Conservation (phyloP, 495 filamentous ascomycete genomes). For the Daldinia vernicosa region DNA sequence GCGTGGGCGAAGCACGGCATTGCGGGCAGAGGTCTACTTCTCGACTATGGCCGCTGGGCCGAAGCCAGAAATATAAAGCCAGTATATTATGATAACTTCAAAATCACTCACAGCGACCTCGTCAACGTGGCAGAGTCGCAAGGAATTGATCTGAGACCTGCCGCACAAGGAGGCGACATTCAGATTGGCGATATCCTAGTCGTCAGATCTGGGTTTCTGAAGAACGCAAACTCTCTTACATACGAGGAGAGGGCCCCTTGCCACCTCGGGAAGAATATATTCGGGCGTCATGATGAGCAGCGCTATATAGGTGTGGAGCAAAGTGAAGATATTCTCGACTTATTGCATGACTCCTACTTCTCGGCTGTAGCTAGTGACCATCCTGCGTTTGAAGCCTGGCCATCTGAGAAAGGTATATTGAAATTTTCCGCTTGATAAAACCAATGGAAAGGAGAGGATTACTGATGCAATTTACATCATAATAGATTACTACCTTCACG, state of each 20-base stretch:
- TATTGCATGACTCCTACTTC: slow-evolving; percentile 74
- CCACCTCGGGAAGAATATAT: slow-evolving; percentile 36
- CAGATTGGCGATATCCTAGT: slow-evolving; percentile 69
- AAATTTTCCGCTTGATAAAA: slow-evolving; percentile 62
- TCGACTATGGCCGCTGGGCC: slow-evolving; percentile 50
- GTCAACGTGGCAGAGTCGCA: slow-evolving; percentile 25
- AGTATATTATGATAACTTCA: slow-evolving; percentile 53
- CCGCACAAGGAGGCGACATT: slow-evolving; percentile 68
- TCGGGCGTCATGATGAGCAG: slow-evolving; percentile 54
- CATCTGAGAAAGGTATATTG: slow-evolving; percentile 58
- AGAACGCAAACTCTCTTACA: slow-evolving; percentile 53
- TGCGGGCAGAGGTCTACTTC: slow-evolving; percentile 60
- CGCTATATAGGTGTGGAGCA: slow-evolving; percentile 67
- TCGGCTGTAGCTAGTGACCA: slow-evolving; percentile 68
- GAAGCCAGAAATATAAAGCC: slow-evolving; percentile 55
- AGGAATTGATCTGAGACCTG: slow-evolving; percentile 51
- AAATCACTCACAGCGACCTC: slow-evolving; percentile 64
- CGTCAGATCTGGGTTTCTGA: slow-evolving; percentile 68
- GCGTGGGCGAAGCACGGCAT: slow-evolving; percentile 50
- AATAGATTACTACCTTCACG: slow-evolving; percentile 69
- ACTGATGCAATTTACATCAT: slow-evolving; percentile 50
- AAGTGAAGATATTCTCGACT: slow-evolving; percentile 65
- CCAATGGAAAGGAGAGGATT: slow-evolving; percentile 59
- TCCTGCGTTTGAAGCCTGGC: slow-evolving; percentile 71
- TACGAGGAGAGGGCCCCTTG: slow-evolving; percentile 51